Conservation (phyloP, 495 filamentous ascomycete genomes). For the Penicillium pancosmium region DNA sequence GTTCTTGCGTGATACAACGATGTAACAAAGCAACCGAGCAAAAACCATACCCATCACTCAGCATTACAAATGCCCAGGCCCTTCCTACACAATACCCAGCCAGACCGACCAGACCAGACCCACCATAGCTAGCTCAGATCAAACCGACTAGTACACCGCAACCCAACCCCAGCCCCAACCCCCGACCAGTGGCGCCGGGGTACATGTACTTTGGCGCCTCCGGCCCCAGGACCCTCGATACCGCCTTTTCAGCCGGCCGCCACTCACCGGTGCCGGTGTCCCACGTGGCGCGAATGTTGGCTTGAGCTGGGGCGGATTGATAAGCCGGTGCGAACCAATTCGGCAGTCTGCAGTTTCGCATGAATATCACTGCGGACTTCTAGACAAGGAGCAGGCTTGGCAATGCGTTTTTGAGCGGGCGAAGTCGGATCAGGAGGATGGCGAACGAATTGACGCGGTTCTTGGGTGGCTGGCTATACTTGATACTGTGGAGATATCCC, state of each 20-base stretch:
- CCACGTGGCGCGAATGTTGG: slow-evolving; percentile 25
- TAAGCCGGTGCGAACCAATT: background rate
- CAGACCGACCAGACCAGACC: background rate
- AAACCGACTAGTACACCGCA: slow-evolving; percentile 13
- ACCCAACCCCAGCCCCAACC: slow-evolving; percentile 7
- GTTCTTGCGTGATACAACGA: slow-evolving; percentile 34
- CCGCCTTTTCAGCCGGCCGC: slow-evolving; percentile 21
- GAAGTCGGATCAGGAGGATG: background rate
- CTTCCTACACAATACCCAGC: slow-evolving; percentile 1
- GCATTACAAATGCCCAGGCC: too few relatives aligned
- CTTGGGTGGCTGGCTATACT: background rate
- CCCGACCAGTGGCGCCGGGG: slow-evolving; percentile 4
- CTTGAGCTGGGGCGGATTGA: slow-evolving; percentile 13
- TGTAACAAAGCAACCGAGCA: background rate
- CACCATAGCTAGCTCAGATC: background rate
- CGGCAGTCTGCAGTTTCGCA: background rate
- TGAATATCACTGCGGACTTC: background rate
- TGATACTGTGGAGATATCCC: background rate
- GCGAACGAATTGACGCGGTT: background rate
- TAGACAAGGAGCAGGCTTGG: background rate
- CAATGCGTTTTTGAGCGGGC: background rate
- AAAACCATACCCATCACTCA: background rate
- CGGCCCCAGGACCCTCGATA: slow-evolving; percentile 7
- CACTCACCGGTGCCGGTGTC: slow-evolving; percentile 18
- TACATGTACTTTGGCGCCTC: slow-evolving; percentile 6